These are phyloP conservation scores for Fraxinus americana DNA, from an alignment of 257 asterid species.

Conservation along the genomic window DNA sequence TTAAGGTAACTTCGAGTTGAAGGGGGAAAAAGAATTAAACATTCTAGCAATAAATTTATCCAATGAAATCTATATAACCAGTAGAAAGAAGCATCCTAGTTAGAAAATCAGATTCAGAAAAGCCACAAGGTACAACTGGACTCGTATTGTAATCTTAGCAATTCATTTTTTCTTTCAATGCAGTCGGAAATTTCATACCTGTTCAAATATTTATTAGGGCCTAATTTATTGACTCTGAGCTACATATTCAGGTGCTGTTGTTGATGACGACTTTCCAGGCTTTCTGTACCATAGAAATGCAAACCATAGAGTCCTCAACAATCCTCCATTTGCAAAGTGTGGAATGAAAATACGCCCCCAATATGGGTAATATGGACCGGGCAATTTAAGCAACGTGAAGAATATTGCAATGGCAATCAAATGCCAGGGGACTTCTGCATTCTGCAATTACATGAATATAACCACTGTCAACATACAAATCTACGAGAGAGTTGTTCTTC, in stretches of 20 bases:
- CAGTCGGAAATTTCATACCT: constrained; percentile 33
- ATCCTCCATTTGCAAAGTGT: constrained; percentile 82
- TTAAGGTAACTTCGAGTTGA: background rate
- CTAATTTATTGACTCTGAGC: constrained; percentile 24
- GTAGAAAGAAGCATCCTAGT: background rate
- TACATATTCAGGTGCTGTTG: constrained; percentile 25
- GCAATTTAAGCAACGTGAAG: constrained; percentile 70
- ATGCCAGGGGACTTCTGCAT: constrained; percentile 92
- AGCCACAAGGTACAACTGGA: background rate
- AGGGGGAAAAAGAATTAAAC: background rate
- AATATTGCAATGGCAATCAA: constrained; percentile 52
- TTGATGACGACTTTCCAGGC: constrained; percentile 45
- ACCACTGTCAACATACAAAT: constrained; percentile 12
- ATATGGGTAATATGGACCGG: constrained; percentile 92
- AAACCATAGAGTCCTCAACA: constrained; percentile 79
- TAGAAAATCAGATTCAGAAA: background rate
- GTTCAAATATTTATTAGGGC: constrained; percentile 22
- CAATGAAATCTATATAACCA: background rate
- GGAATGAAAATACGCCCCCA: constrained; percentile 95
- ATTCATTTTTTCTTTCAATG: background rate
- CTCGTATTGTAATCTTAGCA: background rate
- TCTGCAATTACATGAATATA: constrained; percentile 39
- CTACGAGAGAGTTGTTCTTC: background rate
- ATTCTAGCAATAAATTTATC: background rate
- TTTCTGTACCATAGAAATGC: constrained; percentile 65